Evolutionary conservation across 805 yeast species (phyloP).

Genomic region (Clavispora vitiphila): DNA sequence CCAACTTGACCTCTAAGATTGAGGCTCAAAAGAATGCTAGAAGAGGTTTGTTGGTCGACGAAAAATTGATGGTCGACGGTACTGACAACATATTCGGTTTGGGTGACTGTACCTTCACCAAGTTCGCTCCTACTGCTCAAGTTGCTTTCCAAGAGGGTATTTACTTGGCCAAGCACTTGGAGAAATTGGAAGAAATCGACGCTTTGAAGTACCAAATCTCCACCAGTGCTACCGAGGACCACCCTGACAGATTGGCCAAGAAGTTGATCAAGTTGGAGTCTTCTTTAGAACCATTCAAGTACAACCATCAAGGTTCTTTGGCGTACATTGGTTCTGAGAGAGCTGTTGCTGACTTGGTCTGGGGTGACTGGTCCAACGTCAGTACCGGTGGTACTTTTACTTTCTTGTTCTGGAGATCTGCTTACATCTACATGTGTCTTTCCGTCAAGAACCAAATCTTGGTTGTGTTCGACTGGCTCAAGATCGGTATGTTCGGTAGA

Average conservation of each 20-base stretch:
- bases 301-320: conserved; percentile 86
- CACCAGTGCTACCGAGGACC: conserved; percentile 36
- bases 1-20: conserved; percentile 60
- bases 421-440: conserved; percentile 89
- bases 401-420: conserved; percentile 91
- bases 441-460: conserved; percentile 83
- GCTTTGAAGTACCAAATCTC: conserved; percentile 44
- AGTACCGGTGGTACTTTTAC: conserved; percentile 83
- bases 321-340: conserved; percentile 92
- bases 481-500: conserved; percentile 85
- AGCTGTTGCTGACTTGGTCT: conserved; percentile 87
- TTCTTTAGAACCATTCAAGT: conserved; percentile 60
- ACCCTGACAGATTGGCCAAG: conserved; percentile 41
- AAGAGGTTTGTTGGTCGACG: conserved; percentile 86
- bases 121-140: conserved; percentile 94
- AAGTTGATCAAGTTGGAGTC: conserved; percentile 40
- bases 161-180: conserved; percentile 69
- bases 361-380: conserved; percentile 75
- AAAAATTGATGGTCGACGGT: conserved; percentile 72
- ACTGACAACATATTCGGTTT: conserved; percentile 77
- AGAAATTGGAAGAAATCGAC: conserved; percentile 59
- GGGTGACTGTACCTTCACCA: conserved; percentile 93
- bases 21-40: conserved; percentile 79
- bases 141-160: conserved; percentile 94
- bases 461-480: conserved; percentile 85